These are phyloP conservation scores for Beauveria medogensis DNA, from an alignment of 2,329 filamentous ascomycete species.

Conservation along the genomic window DNA sequence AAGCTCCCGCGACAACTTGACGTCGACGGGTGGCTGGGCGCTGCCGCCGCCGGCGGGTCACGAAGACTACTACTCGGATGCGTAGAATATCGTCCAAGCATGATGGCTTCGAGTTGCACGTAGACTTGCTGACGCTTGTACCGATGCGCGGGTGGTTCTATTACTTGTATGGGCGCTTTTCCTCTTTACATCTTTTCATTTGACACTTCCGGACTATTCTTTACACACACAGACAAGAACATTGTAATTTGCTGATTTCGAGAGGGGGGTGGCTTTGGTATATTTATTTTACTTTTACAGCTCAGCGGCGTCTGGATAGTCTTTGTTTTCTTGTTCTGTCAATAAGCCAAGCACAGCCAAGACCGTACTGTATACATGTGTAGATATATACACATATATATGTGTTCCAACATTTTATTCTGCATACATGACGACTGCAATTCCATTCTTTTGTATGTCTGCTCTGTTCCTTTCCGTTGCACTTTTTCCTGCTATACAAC, in stretches of 20 bases:
- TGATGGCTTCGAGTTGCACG: constrained; percentile 1
- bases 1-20: constrained; percentile 38
- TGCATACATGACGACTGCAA: too few species aligned
- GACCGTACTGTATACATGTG: too few species aligned
- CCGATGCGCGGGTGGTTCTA: not conserved
- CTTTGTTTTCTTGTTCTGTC: not conserved
- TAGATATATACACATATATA: too few species aligned
- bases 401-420: too few species aligned
- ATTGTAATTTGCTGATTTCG: not conserved
- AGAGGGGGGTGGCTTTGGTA: not conserved
- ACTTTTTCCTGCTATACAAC: too few species aligned
- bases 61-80: constrained; percentile 50
- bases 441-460: too few species aligned
- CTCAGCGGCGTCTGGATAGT: not conserved
- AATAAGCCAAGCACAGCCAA: too few species aligned
- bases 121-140: not conserved
- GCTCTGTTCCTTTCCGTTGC: too few species aligned
- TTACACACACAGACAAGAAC: not conserved
- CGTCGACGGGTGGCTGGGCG: constrained; percentile 33
- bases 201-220: not conserved
- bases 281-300: not conserved
- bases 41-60: constrained; percentile 28
- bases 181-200: not conserved
- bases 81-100: constrained; percentile 19
- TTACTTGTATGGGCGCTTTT: not conserved